phyloP scores from a whole-genome alignment of 768 basidiomycete species.

The Kwoniella shandongensis region DNA sequence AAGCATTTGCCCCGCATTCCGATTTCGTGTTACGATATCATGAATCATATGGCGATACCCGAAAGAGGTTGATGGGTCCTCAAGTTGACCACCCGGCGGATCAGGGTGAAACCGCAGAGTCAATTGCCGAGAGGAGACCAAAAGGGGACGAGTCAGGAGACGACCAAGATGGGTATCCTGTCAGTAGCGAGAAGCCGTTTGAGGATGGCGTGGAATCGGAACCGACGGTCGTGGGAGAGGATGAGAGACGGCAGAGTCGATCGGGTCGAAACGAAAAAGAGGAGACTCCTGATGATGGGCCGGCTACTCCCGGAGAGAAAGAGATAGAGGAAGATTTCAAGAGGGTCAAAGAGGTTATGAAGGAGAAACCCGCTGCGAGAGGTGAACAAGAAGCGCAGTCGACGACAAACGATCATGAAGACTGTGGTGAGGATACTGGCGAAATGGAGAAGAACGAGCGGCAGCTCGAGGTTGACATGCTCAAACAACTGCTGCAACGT shows the following conservation, averaged over 20 bases:
- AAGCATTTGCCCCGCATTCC: slow-evolving; percentile 39
- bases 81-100: background rate
- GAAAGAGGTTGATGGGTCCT: slow-evolving; percentile 11
- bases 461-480: slow-evolving; percentile 27
- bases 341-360: background rate
- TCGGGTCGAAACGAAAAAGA: slow-evolving; percentile 1
- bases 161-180: background rate
- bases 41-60: slow-evolving; percentile 25
- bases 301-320: no score
- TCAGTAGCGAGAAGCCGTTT: background rate
- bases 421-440: no score
- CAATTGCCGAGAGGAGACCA: background rate
- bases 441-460: slow-evolving; percentile 11
- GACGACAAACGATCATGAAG: background rate
- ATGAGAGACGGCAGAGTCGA: background rate
- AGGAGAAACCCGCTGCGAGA: slow-evolving; percentile 2
- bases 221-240: no score
- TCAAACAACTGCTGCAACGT: slow-evolving; percentile 29
- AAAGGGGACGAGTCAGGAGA: background rate
- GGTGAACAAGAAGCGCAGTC: background rate
- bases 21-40: slow-evolving; percentile 43
- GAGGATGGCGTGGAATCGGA: background rate
- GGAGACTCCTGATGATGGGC: background rate
- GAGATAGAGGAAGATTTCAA: background rate
- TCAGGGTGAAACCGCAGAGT: background rate